Percentiles rank a stretch among this genome's conserved stretches.
These are phyloP conservation scores for Brassica incana DNA, from an alignment of 345 rosid genomes.

Conservation along the genomic window DNA sequence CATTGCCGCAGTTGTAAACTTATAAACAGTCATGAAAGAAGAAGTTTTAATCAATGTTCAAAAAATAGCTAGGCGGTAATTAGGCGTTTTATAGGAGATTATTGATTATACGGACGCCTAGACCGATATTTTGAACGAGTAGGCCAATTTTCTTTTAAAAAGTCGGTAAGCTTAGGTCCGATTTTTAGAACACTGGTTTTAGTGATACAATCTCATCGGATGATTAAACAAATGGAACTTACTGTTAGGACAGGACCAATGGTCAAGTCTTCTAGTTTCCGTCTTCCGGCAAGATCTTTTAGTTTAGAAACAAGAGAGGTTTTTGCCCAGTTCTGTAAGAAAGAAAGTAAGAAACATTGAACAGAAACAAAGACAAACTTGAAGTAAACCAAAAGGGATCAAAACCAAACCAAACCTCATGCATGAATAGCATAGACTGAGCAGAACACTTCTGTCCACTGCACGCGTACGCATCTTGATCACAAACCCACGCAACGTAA, in stretches of 20 bases:
- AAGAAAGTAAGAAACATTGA: background rate
- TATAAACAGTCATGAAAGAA: conserved; percentile 12
- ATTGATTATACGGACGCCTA: too few species aligned
- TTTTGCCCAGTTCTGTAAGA: conserved; percentile 72
- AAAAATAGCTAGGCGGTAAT: too few species aligned
- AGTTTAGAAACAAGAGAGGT: conserved; percentile 64
- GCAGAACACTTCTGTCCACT: conserved; percentile 99
- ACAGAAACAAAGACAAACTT: background rate
- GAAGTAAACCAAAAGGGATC: conserved; percentile 15
- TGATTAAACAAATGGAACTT: conserved; percentile 38
- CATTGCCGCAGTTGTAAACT: conserved; percentile 90
- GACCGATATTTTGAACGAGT: too few species aligned
- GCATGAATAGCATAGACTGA: conserved; percentile 90
- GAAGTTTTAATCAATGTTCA: too few species aligned
- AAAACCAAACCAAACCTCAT: conserved; percentile 63
- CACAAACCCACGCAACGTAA: conserved; percentile 99
- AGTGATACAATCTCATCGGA: conserved; percentile 1
- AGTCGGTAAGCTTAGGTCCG: too few species aligned
- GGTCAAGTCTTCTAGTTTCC: conserved; percentile 86
- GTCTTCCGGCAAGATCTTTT: conserved; percentile 80
- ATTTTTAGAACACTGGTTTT: background rate
- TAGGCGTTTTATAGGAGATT: too few species aligned
- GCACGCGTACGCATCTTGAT: conserved; percentile 98
- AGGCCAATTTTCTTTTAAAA: too few species aligned
- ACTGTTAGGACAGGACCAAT: conserved; percentile 96